Conservation (phyloP, 768 basidiomycete species). For the Tricholoma sp. region DNA sequence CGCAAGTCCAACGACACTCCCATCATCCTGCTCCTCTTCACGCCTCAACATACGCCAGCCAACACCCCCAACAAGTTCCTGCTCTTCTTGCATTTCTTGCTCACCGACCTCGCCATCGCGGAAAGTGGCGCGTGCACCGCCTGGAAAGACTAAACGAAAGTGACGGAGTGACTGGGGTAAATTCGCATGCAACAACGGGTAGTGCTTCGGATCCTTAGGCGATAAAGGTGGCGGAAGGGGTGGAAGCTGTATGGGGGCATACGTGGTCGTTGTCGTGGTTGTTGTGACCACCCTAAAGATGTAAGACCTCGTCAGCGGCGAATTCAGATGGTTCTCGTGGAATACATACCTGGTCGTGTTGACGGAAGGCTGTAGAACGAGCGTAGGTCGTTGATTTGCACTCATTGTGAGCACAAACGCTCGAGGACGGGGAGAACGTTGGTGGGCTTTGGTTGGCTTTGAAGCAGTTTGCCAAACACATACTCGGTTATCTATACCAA, state of each 20-base stretch:
- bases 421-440: constrained; percentile 18
- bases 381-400: constrained; percentile 56
- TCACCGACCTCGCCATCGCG: constrained; percentile 62
- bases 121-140: constrained; percentile 76
- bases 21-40: constrained; percentile 49
- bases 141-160: constrained; percentile 78
- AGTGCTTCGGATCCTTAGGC: constrained; percentile 74
- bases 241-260: constrained; percentile 83
- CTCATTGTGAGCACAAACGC: constrained; percentile 44
- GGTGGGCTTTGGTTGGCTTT: constrained; percentile 5
- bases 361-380: constrained; percentile 75
- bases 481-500: too few species aligned
- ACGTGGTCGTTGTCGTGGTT: constrained; percentile 87
- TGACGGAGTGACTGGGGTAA: constrained; percentile 68
- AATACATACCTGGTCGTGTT: constrained; percentile 75
- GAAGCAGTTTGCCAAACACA: too few species aligned
- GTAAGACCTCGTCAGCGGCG: constrained; percentile 18
- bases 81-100: constrained; percentile 67
- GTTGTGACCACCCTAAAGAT: constrained; percentile 74
- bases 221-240: constrained; percentile 63
- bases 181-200: constrained; percentile 70
- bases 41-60: constrained; percentile 76
- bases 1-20: constrained; percentile 54
- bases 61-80: constrained; percentile 54
- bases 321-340: neutral